Conservation (phyloP, 2,329 filamentous ascomycete species). For the Thielaviopsis cerberus region DNA sequence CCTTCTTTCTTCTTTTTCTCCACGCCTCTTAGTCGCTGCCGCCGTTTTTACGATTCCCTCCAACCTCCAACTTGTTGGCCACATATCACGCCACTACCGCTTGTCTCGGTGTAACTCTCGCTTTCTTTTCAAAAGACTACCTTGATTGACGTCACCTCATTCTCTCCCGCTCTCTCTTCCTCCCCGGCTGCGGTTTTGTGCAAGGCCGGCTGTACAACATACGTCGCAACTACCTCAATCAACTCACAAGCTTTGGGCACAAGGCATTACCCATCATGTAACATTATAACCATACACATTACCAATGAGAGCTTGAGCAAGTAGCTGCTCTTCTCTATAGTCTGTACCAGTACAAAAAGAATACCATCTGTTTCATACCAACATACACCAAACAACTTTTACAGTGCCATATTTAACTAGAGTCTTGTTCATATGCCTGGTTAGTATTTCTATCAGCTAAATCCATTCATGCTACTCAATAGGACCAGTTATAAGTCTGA, state of each 20-base stretch:
- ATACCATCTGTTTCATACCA: neutral
- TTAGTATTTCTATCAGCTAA: neutral
- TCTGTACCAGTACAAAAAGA: constrained; percentile 9
- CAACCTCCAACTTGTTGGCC: too few species aligned
- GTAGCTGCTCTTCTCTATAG: neutral
- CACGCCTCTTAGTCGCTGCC: too few species aligned
- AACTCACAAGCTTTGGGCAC: neutral
- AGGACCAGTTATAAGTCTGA: neutral
- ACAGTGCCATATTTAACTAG: neutral
- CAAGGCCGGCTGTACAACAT: neutral
- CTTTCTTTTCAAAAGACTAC: too few species aligned
- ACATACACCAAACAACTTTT: neutral
- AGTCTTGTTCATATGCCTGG: neutral
- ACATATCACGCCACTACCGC: too few species aligned
- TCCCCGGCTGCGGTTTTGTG: neutral
- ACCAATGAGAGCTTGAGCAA: neutral
- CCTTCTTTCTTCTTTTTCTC: too few species aligned
- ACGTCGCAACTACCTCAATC: neutral
- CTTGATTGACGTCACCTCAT: too few species aligned
- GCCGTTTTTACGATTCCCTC: too few species aligned
- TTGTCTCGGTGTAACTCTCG: too few species aligned
- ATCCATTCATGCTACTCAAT: neutral
- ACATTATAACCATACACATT: neutral
- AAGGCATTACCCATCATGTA: neutral
- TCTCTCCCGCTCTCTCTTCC: neutral